phyloP scores from a whole-genome alignment of 257 asterid genomes.

The Datura wrightii region DNA sequence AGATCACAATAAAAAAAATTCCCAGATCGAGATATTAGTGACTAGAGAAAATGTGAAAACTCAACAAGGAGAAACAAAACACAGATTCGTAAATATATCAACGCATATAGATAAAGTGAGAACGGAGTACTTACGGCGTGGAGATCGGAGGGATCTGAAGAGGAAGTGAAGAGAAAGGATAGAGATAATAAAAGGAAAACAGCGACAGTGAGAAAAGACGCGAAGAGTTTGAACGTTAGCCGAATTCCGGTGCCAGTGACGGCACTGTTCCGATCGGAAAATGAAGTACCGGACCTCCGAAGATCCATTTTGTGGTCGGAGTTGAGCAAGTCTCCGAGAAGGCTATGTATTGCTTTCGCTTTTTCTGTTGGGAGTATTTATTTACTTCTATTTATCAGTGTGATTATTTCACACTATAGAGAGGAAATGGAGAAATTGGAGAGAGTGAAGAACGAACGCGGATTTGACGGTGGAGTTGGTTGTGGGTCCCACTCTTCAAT shows the following conservation, averaged over 20 bases:
- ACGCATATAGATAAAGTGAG: background rate
- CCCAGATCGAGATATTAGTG: background rate
- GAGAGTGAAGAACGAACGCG: slow-evolving; percentile 22
- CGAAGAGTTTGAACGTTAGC: slow-evolving; percentile 41
- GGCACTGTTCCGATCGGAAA: background rate
- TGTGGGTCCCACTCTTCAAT: background rate
- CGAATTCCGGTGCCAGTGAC: background rate
- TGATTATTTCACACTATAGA: background rate
- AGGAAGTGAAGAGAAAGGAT: slow-evolving; percentile 46
- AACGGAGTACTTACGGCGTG: slow-evolving; percentile 42
- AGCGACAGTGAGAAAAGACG: slow-evolving; percentile 50
- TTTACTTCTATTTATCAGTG: background rate
- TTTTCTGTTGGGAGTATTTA: background rate
- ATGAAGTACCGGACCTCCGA: slow-evolving; percentile 10
- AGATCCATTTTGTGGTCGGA: slow-evolving; percentile 6
- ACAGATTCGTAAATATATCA: background rate
- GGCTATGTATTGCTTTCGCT: background rate
- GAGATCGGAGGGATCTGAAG: slow-evolving; percentile 55
- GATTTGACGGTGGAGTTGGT: slow-evolving; percentile 11
- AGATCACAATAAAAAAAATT: background rate
- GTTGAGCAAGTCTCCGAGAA: background rate
- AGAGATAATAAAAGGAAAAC: slow-evolving; percentile 47
- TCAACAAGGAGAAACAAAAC: background rate
- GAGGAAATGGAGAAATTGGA: background rate
- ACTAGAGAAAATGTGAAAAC: background rate